Conservation (phyloP, 2,329 filamentous ascomycete species). For the Phialophora macrospora region DNA sequence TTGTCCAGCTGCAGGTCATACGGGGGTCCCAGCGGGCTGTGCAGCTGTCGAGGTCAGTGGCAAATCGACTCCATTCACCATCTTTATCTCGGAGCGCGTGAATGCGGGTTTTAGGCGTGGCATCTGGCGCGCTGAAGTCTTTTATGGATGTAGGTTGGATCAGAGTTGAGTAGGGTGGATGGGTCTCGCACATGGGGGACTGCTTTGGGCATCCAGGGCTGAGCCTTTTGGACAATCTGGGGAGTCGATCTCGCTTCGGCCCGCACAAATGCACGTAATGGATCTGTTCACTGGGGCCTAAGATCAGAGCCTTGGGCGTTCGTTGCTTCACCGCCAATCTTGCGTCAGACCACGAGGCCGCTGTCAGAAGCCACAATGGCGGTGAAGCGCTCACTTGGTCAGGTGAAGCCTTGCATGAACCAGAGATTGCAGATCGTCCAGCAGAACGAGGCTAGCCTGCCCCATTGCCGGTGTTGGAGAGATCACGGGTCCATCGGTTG, state of each 20-base stretch:
- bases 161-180: slow-evolving; percentile 4
- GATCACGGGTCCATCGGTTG: background rate
- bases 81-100: background rate
- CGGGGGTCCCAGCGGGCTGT: background rate
- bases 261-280: slow-evolving; percentile 25
- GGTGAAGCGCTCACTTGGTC: slow-evolving; percentile 22
- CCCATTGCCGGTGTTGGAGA: background rate
- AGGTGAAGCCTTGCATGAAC: slow-evolving; percentile 24
- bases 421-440: slow-evolving; percentile 22
- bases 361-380: slow-evolving; percentile 14
- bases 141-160: background rate
- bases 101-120: background rate
- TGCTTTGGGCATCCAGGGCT: slow-evolving; percentile 5
- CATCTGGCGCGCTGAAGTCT: slow-evolving; percentile 2
- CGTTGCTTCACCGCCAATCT: slow-evolving; percentile 32
- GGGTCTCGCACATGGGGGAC: slow-evolving; percentile 1
- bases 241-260: slow-evolving; percentile 29
- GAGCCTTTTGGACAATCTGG: slow-evolving; percentile 5
- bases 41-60: background rate
- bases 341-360: slow-evolving; percentile 32
- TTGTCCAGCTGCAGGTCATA: background rate
- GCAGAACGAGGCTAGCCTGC: slow-evolving; percentile 2
- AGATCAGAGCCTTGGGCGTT: slow-evolving; percentile 8
- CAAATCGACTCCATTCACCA: background rate
- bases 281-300: slow-evolving; percentile 1